Conservation (phyloP, 805 yeast genomes). For the Clavispora carvajalis region DNA sequence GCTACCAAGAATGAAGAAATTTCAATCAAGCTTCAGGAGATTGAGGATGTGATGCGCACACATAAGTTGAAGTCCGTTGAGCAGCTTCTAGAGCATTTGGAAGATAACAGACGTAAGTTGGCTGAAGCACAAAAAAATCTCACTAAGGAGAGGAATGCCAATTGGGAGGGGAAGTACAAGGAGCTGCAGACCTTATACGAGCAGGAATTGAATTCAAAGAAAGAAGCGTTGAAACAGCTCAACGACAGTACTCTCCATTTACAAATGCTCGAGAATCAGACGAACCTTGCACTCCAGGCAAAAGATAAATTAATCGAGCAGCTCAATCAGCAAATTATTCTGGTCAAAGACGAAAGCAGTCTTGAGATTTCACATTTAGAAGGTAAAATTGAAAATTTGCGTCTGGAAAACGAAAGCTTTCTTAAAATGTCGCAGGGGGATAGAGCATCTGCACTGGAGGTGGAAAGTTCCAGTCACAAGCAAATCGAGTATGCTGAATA, state of each 20-base stretch:
- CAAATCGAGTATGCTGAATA: conserved; percentile 35
- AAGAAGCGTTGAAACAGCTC: conserved; percentile 17
- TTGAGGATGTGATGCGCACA: conserved; percentile 27
- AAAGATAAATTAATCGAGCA: conserved; percentile 29
- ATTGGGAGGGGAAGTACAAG: conserved; percentile 22
- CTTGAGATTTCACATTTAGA: conserved; percentile 58
- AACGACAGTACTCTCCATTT: conserved; percentile 29
- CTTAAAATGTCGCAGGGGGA: conserved; percentile 5
- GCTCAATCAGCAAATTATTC: conserved; percentile 25
- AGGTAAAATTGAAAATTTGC: conserved; percentile 59
- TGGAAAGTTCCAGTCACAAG: conserved; percentile 18
- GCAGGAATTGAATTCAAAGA: conserved; percentile 19
- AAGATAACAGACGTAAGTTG: conserved; percentile 11
- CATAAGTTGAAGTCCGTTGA: conserved; percentile 25
- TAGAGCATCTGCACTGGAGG: neutral
- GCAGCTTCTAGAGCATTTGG: conserved; percentile 21
- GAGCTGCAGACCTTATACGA: conserved; percentile 21
- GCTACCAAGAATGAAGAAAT: conserved; percentile 27
- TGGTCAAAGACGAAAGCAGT: conserved; percentile 29
- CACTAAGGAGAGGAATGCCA: conserved; percentile 13
- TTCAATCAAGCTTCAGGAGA: conserved; percentile 32
- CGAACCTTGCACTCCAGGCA: conserved; percentile 28
- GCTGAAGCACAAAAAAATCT: conserved; percentile 13
- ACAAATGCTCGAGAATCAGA: conserved; percentile 20
- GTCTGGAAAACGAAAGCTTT: conserved; percentile 53